A percentile compares a stretch with the other conserved stretches of the same genome.
These are phyloP conservation scores for Psidium friedrichsthalianum DNA, from an alignment of 345 rosid genomes.

Conservation along the genomic window DNA sequence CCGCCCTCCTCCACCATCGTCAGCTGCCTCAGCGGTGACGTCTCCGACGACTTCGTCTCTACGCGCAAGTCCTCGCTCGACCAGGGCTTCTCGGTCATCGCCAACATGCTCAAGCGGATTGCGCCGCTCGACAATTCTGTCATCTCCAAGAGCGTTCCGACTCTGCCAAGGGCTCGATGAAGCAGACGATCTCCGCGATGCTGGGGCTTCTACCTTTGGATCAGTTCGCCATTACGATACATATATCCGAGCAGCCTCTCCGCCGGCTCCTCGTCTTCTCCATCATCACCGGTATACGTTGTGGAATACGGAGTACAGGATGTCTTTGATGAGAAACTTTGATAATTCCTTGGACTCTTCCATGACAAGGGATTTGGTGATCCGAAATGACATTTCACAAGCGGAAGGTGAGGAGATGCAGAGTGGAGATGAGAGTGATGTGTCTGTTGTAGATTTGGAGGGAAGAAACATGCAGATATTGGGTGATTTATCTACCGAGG, in stretches of 20 bases:
- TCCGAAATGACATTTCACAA: constrained; percentile 11
- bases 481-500: constrained; percentile 60
- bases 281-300: constrained; percentile 78
- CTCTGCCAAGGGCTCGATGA: constrained; percentile 85
- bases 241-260: constrained; percentile 49
- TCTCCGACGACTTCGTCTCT: constrained; percentile 69
- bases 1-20: constrained; percentile 17
- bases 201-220: constrained; percentile 87
- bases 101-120: constrained; percentile 64
- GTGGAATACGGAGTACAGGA: constrained; percentile 92
- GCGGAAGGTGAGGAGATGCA: constrained; percentile 16
- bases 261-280: constrained; percentile 66
- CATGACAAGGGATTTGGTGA: constrained; percentile 7
- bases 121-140: constrained; percentile 72
- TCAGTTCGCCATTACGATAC: constrained; percentile 54
- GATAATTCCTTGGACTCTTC: constrained; percentile 28
- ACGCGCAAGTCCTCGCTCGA: constrained; percentile 60
- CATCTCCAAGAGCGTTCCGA: constrained; percentile 78
- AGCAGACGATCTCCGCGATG: constrained; percentile 84
- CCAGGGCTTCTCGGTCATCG: constrained; percentile 66
- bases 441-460: constrained; percentile 27
- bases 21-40: constrained; percentile 54
- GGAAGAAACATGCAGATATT: constrained; percentile 42
- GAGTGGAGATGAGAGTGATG: constrained; percentile 7
- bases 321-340: constrained; percentile 61